Evolutionary conservation across 441 rosid species (phyloP).

Genomic region (Bocquillonia castaneifolia): DNA sequence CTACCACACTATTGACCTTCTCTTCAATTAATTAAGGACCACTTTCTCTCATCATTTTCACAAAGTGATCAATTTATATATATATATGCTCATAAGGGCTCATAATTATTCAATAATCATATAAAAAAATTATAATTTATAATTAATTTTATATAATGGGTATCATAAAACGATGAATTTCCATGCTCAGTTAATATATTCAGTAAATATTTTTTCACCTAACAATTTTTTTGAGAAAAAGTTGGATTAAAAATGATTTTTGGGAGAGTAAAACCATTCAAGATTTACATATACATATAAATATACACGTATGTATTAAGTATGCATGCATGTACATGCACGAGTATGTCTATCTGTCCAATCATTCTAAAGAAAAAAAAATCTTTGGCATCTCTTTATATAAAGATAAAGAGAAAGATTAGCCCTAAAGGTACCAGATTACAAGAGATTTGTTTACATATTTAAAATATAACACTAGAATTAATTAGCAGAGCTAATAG

Average conservation of each 20-base stretch:
- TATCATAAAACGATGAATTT: too few relatives aligned
- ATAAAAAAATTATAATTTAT: too few relatives aligned
- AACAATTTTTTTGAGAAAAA: too few relatives aligned
- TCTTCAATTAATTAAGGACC: not conserved
- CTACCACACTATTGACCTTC: constrained; percentile 17
- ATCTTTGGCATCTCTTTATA: constrained; percentile 9
- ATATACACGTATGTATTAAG: not conserved
- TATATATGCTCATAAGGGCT: too few relatives aligned
- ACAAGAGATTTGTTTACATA: constrained; percentile 13
- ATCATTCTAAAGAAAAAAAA: not conserved
- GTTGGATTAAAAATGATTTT: too few relatives aligned
- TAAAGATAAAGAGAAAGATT: constrained; percentile 5
- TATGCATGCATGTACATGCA: not conserved
- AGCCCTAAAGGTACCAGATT: constrained; percentile 5
- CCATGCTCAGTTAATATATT: too few relatives aligned
- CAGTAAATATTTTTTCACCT: too few relatives aligned
- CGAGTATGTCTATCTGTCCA: not conserved
- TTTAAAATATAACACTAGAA: not conserved
- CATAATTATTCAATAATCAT: too few relatives aligned
- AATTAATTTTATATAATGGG: too few relatives aligned
- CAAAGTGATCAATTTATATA: not conserved
- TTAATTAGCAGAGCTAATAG: too few relatives aligned
- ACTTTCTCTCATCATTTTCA: not conserved
- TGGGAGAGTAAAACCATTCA: too few relatives aligned
- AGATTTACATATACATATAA: not conserved